Evolutionary conservation across 139 green algal species (phyloP), one percentile per base, ranked within the genome.

Genomic region (Coccomyxa sp.): DNA sequence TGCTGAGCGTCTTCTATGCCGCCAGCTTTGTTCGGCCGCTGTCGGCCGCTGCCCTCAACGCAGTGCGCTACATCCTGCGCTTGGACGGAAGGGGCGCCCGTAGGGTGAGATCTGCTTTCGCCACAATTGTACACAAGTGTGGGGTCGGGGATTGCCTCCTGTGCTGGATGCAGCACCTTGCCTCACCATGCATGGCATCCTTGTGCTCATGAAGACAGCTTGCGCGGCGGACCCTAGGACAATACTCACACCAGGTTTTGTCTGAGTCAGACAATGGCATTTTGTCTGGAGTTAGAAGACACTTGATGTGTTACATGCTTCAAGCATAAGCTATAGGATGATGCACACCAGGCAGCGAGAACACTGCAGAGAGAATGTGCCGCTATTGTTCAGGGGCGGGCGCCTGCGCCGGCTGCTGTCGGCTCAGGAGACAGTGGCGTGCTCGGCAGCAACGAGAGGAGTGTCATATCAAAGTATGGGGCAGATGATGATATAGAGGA

Each of bases 381-480:
- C 38, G 38, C 38, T 51, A 7, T 51, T 51, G 38, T 51, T 51
- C 38, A 51, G 38, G 38, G 38, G 38, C 38, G 7, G 38, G 38
- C 38, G 38, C 38, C 38, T 51, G 38, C 38, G 38, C 38, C 38
- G 38, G 38, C 38, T 51, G 38, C 38, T 51, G 38, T 51, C 3
- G 38, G 38, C 12, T 68, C 16, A 59, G 45, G 15, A 30, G 23
- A 58, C n/a, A 27, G 57, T 31, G 60, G 45, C 30, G 23, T 32
- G 32, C 32, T 66, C 25, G 78, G 78, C 25, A 27, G 25, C 13
- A 38, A 30, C 15, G 78, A 82, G 78, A 57, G 15, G 11, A 74
- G 59, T n/a, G 13, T 82, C 23, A 57, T 82, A 13, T 27, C 57
- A 25, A 82, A 82, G 27, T 82, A 82, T 30, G 78, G 57, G n/a